Percentiles rank a stretch among this genome's conserved stretches.
Conservation (phyloP, 169 alveolate species). For the Plasmodium knowlesi region DNA sequence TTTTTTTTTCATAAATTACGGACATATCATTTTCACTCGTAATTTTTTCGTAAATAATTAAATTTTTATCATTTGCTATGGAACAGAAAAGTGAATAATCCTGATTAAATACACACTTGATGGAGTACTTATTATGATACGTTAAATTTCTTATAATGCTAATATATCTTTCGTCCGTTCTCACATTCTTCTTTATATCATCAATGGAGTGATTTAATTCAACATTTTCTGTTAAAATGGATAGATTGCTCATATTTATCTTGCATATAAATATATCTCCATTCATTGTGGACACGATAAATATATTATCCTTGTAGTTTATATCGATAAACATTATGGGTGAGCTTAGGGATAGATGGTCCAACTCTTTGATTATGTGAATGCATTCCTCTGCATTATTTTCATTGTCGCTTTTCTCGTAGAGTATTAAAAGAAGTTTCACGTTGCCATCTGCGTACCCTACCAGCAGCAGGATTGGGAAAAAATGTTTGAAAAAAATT, state of each 20-base stretch:
- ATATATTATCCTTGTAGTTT: slow-evolving; percentile 47
- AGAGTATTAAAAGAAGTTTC: slow-evolving; percentile 35
- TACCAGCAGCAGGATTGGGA: slow-evolving; percentile 58
- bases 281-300: slow-evolving; percentile 61
- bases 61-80: slow-evolving; percentile 68
- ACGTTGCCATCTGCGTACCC: slow-evolving; percentile 62
- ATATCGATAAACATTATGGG: slow-evolving; percentile 71
- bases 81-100: slow-evolving; percentile 56
- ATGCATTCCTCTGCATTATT: slow-evolving; percentile 24
- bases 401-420: slow-evolving; percentile 31
- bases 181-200: slow-evolving; percentile 33
- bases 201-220: slow-evolving; percentile 29
- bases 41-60: slow-evolving; percentile 69
- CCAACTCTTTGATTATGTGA: slow-evolving; percentile 38
- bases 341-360: slow-evolving; percentile 22
- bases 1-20: slow-evolving; percentile 52
- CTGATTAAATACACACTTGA: slow-evolving; percentile 51
- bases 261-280: slow-evolving; percentile 62
- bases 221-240: neutral
- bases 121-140: slow-evolving; percentile 57
- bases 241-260: slow-evolving; percentile 17
- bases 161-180: slow-evolving; percentile 28
- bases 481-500: slow-evolving; percentile 47
- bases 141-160: slow-evolving; percentile 25
- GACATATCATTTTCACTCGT: neutral